Evolutionary conservation across 2,329 filamentous ascomycete species (phyloP).

Genomic region (Cercospora brassicicola): DNA sequence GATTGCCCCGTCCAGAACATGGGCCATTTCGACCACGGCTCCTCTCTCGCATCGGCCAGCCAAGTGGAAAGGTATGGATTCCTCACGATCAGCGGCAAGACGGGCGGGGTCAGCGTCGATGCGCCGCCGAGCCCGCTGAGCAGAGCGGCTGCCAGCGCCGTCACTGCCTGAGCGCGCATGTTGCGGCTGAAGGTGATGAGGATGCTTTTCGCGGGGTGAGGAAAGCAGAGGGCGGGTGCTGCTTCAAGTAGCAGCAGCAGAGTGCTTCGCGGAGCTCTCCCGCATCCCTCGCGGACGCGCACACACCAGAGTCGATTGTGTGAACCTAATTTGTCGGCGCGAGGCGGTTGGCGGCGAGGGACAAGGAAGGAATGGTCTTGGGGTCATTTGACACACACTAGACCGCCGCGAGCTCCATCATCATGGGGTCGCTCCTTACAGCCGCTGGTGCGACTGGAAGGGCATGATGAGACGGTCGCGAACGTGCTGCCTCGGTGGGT

Average conservation of each 20-base stretch:
- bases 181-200: conserved; percentile 1
- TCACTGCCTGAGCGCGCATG: conserved; percentile 27
- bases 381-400: not conserved
- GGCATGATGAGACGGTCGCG: not conserved
- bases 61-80: conserved; percentile 55
- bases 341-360: not conserved
- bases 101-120: conserved; percentile 56
- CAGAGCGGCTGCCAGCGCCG: conserved; percentile 29
- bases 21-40: conserved; percentile 81
- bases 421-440: not conserved
- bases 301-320: not conserved
- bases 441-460: not conserved
- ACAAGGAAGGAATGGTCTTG: not conserved
- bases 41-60: conserved; percentile 66
- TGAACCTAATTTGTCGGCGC: not conserved
- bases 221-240: not conserved
- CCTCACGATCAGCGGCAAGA: conserved; percentile 53
- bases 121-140: conserved; percentile 41
- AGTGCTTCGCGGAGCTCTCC: not conserved
- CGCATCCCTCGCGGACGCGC: not conserved
- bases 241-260: not conserved
- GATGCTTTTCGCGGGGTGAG: not conserved
- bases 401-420: not conserved
- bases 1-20: conserved; percentile 78
- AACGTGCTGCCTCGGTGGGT: not conserved